Base-by-base conservation (phyloP, 1,284 basidiomycete species). In the Tilletia walkeri region DNA sequence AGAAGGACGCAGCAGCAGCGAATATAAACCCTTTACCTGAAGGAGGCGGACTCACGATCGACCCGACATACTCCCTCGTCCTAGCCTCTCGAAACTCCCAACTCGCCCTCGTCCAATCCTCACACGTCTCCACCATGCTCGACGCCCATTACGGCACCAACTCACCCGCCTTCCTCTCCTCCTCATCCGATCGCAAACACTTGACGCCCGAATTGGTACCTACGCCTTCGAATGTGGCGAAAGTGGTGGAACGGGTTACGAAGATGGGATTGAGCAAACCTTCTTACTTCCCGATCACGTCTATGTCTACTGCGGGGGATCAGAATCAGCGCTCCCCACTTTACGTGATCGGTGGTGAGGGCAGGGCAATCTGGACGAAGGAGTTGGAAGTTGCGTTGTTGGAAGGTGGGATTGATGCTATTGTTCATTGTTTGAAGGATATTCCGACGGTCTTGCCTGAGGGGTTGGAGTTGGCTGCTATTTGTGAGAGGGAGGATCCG, bases 401-500 rank as follows among this genome's bases (percentile, higher is more conserved):
- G 59, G 87, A 89, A 53, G 86, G 88, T 20, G 86, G 87, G 12
- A 92, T 96, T 67, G 96, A 99, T 84, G 90, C 97, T 86, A 90
- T 99, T 78, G 90, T 99, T 24, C 96, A 99, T 85, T 90, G 89
- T 69, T 87, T 94, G 78, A 99, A 99, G 85, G 96, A 99, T 84
- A 89, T 98, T 24, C 95, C 95, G 10, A 99, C 95, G 2, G 86
- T 86, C 2, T 85, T 98, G 38, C 94, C 94, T 0, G 88, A 89
- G 0, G 93, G 93, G 0, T 95, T 92, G 82, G 88, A 91, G 81
- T 88, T 99, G 65, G 93, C 89, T 7, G 94, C 92, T 4, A 90
- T 98, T 72, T 83, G 93, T 73, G 89, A 94, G 84, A 86, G 96
- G 67, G 95, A 95, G 84, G 91, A 96, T 84, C 93, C 93, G 0